phyloP scores from a whole-genome alignment of 2,329 filamentous ascomycete species.

The Fonsecaea multimorphosa region DNA sequence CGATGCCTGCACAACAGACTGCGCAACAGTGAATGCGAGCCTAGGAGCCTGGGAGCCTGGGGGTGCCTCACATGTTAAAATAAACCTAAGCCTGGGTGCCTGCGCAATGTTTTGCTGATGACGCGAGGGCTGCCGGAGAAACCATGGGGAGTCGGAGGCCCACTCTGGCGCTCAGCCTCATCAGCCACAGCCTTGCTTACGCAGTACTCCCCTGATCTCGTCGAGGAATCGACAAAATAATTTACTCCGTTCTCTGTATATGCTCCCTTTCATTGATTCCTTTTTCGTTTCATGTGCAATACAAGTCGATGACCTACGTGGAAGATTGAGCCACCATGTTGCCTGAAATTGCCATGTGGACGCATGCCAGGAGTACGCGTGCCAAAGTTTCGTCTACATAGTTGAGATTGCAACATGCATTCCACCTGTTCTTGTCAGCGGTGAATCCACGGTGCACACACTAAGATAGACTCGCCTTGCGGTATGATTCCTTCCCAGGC shows the following conservation, averaged over 20 bases:
- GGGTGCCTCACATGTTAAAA: not conserved
- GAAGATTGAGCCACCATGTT: not conserved
- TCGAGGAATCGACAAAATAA: not conserved
- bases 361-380: too few species aligned
- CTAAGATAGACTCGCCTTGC: not conserved
- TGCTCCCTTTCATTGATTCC: not conserved
- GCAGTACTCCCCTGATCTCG: not conserved
- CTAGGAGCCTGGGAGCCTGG: constrained; percentile 4
- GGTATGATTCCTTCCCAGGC: not conserved
- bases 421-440: not conserved
- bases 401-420: not conserved
- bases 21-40: not conserved
- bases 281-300: not conserved
- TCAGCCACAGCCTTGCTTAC: not conserved
- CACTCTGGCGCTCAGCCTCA: not conserved
- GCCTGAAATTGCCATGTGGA: too few species aligned
- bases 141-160: not conserved
- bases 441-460: not conserved
- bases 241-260: not conserved
- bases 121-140: not conserved
- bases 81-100: not conserved
- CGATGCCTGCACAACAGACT: constrained; percentile 10
- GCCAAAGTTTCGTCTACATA: not conserved
- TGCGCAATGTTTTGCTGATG: constrained; percentile 8
- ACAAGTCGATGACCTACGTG: not conserved